Base-by-base conservation (phyloP, 2,329 filamentous ascomycete species). In the Arthrocladium fulminans region DNA sequence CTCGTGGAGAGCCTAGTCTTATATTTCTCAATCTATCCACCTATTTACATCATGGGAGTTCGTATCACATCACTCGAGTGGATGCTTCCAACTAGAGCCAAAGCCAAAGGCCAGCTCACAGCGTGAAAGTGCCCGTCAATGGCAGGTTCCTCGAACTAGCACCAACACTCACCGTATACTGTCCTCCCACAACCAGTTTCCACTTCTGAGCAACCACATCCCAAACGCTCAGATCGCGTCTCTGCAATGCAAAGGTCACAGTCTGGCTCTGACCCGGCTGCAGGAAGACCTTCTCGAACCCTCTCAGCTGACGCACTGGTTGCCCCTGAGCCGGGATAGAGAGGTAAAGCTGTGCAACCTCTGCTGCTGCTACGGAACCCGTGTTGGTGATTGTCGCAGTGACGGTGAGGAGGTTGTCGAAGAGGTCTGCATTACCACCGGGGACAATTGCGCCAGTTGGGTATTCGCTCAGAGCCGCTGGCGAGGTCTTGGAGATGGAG, bases 301-400 rank as follows among this genome's bases (percentile, higher is more conserved):
- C 74, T 54, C 74, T 66, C 5, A 77, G 67, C 55, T 73, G 69
- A 59, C 54, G 60, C 2, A 59, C 54, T 1, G 63, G 62, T 54
- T 57, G 59, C 9, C 50, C 48, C 52, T 32, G 66, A 65, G 25
- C 66, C 9, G 39, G 66, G 73, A 61, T 73, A 65, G 3, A 58
- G n/a, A 80, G 60, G 58, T 81, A 81, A 1, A 81, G 63, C 61
- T 81, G 77, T 2, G 73, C 65, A 0, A 80, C 72, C 8, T 72
- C 67, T 2, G 70, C 69, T 22, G 75, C 77, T 19, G 62, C 58
- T 2, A 67, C 56, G 3, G 57, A 50, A 15, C 78, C 77, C 0
- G 71, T 74, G 64, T 81, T 81, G 29, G 61, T 64, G 4, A 81
- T 58, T 1, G 67, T 63, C 1, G 72, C 68, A 32, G 77, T 77